Percentiles rank a stretch among this genome's conserved stretches.
These are phyloP conservation scores for Calonectria honghensis DNA, from an alignment of 2,329 filamentous ascomycete genomes.

Conservation along the genomic window DNA sequence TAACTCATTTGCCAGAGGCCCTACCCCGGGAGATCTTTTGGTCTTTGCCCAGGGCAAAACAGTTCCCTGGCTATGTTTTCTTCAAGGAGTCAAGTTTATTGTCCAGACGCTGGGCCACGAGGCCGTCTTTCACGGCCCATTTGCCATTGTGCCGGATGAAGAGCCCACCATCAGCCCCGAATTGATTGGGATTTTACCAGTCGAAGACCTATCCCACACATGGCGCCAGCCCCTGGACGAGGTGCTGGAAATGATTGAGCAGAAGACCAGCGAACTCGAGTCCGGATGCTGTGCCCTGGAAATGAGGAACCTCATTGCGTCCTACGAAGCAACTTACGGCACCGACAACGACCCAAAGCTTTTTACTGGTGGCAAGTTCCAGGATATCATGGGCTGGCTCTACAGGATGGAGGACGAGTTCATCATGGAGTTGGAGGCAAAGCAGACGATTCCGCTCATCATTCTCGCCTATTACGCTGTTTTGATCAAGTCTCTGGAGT, in stretches of 20 bases:
- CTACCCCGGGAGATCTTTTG: slow-evolving; percentile 10
- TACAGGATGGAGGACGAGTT: slow-evolving; percentile 20
- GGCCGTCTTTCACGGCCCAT: slow-evolving; percentile 11
- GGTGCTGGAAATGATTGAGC: slow-evolving; percentile 21
- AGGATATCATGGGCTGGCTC: slow-evolving; percentile 25
- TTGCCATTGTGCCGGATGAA: neutral
- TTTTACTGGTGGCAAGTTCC: neutral
- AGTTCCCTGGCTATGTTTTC: neutral
- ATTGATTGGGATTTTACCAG: neutral
- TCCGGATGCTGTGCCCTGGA: neutral
- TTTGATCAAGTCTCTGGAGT: slow-evolving; percentile 21
- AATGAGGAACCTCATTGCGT: neutral
- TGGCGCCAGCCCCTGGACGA: slow-evolving; percentile 23
- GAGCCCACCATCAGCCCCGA: neutral
- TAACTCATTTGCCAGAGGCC: slow-evolving; percentile 12
- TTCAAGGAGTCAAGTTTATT: slow-evolving; percentile 18
- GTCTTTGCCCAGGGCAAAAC: slow-evolving; percentile 8
- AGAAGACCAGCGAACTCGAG: neutral
- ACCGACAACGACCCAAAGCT: neutral
- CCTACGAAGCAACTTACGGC: slow-evolving; percentile 9
- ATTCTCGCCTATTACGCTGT: slow-evolving; percentile 24
- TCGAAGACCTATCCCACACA: neutral
- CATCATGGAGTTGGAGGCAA: neutral
- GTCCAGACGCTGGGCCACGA: slow-evolving; percentile 4
- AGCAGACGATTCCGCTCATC: slow-evolving; percentile 11